phyloP scores from a whole-genome alignment of 2,329 filamentous ascomycete genomes.

The Nothopassalora personata region DNA sequence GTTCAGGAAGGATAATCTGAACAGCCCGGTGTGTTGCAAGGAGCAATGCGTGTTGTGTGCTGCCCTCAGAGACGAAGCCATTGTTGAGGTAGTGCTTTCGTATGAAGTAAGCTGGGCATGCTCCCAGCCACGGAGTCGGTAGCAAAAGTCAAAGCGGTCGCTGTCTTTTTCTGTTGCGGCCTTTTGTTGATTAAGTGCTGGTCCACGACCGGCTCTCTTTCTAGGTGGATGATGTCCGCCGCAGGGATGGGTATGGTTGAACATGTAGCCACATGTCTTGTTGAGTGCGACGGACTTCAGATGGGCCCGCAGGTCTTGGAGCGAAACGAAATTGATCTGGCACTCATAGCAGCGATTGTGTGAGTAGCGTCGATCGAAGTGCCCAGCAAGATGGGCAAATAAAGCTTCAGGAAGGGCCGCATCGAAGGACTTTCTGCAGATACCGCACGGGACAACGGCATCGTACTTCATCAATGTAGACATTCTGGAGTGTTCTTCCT shows the following conservation, averaged over 20 bases:
- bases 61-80: neutral
- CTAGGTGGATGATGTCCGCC: slow-evolving; percentile 20
- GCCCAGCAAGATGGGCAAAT: slow-evolving; percentile 1
- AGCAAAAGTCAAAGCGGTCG: slow-evolving; percentile 17
- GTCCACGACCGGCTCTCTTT: neutral
- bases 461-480: neutral
- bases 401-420: neutral
- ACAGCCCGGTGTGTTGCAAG: neutral
- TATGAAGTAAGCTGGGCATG: slow-evolving; percentile 14
- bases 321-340: slow-evolving; percentile 17
- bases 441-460: slow-evolving; percentile 2
- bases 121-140: slow-evolving; percentile 21
- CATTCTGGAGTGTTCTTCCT: neutral
- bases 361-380: slow-evolving; percentile 6
- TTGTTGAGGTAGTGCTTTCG: neutral
- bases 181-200: neutral
- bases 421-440: slow-evolving; percentile 6
- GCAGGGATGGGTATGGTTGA: slow-evolving; percentile 15
- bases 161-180: neutral
- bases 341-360: slow-evolving; percentile 13
- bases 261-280: slow-evolving; percentile 17
- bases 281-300: slow-evolving; percentile 5
- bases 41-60: neutral
- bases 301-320: slow-evolving; percentile 15
- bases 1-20: neutral